Base-by-base conservation (phyloP, 768 basidiomycete species). In the Macrocybe gigantea region DNA sequence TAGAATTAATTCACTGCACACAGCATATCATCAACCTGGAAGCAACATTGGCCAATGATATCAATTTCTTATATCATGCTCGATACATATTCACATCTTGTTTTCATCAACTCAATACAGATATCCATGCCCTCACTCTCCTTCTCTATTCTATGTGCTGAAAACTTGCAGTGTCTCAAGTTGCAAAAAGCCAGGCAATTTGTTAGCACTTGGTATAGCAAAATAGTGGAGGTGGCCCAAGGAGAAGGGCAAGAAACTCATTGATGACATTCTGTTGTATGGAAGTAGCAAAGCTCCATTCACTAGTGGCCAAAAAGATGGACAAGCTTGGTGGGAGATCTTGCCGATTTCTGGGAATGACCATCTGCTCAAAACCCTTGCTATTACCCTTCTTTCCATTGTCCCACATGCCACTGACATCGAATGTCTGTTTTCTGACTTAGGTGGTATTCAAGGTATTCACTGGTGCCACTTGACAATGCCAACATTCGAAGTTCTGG, bases 1-100 rank as follows among this genome's bases (percentile, higher is more conserved):
- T 66, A 7, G 54, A 64, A 30, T 41, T 62, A 64, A 29, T 41
- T 61, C 44, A 56, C 0, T 56, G 52, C 40, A 53, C 51, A 3
- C 35, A 42, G 22, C 32, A 10, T 1, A 44, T 44, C 10, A 29
- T 44, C n/a, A n/a, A n/a, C n/a, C n/a, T n/a, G n/a, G n/a, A n/a
- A n/a, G n/a, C n/a, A n/a, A n/a, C n/a, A n/a, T n/a, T n/a, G n/a
- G n/a, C n/a, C n/a, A n/a, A n/a, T n/a, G n/a, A n/a, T n/a, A n/a
- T n/a, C n/a, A n/a, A n/a, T n/a, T n/a, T n/a, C n/a, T n/a, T n/a
- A n/a, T n/a, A n/a, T n/a, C n/a, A n/a, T n/a, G n/a, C n/a, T n/a
- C n/a, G n/a, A n/a, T n/a, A n/a, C n/a, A n/a, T n/a, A n/a, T n/a
- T n/a, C n/a, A n/a, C n/a, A n/a, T n/a, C n/a, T n/a, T n/a, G n/a